Percentiles rank a stretch among this genome's conserved stretches.
phyloP scores from a whole-genome alignment of 2,329 filamentous ascomycete species.

The Botrytis hyacinthi region DNA sequence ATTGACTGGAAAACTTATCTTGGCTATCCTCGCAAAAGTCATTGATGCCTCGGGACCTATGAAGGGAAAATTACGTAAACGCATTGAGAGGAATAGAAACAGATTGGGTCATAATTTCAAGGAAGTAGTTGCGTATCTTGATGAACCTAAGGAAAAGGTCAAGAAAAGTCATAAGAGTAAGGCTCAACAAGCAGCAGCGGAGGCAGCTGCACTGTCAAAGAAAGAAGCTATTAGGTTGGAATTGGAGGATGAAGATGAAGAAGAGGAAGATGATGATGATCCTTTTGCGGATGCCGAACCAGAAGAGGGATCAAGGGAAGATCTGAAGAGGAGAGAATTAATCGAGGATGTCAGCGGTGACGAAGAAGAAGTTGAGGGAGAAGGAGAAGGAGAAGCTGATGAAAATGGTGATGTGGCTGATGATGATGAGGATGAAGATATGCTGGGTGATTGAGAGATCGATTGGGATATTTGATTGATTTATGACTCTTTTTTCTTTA shows the following conservation, averaged over 20 bases:
- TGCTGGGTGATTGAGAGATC: conserved; percentile 44
- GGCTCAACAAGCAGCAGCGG: conserved; percentile 45
- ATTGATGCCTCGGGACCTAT: conserved; percentile 63
- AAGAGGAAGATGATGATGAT: conserved; percentile 35
- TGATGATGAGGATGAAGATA: conserved; percentile 40
- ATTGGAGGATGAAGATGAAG: conserved; percentile 30
- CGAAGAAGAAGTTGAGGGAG: conserved; percentile 44
- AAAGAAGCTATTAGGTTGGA: conserved; percentile 44
- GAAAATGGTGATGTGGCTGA: conserved; percentile 37
- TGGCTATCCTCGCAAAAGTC: conserved; percentile 72
- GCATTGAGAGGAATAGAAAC: conserved; percentile 75
- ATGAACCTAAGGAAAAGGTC: conserved; percentile 59
- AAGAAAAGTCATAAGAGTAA: conserved; percentile 41
- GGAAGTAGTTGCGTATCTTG: conserved; percentile 77
- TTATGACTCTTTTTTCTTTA: conserved; percentile 3
- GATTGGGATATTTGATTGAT: not conserved
- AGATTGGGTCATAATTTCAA: conserved; percentile 82
- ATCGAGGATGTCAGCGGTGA: conserved; percentile 47
- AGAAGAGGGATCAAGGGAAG: conserved; percentile 59
- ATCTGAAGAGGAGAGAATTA: conserved; percentile 54
- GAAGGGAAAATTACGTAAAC: conserved; percentile 63
- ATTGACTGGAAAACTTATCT: conserved; percentile 78
- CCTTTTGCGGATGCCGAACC: conserved; percentile 51
- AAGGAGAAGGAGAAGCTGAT: conserved; percentile 39
- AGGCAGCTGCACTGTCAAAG: conserved; percentile 40